Conservation (phyloP, 495 filamentous ascomycete species). For the Penicillium taxi region DNA sequence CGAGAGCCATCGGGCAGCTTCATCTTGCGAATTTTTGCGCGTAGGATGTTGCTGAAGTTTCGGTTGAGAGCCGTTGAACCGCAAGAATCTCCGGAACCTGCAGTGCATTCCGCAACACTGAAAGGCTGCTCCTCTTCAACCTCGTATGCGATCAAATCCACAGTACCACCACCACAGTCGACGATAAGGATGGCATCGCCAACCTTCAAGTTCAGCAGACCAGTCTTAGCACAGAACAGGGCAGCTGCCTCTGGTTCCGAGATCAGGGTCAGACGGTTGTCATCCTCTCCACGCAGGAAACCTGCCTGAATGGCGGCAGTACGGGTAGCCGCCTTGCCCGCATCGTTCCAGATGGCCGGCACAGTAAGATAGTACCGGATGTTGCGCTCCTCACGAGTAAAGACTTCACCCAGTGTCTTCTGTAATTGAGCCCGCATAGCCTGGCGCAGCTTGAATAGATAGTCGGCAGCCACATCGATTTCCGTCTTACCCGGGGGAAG, state of each 20-base stretch:
- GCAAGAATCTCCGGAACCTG: slow-evolving; percentile 71
- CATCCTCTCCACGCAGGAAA: slow-evolving; percentile 68
- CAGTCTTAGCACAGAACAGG: slow-evolving; percentile 73
- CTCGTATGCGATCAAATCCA: slow-evolving; percentile 75
- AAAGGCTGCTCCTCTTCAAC: slow-evolving; percentile 73
- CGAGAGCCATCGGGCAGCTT: slow-evolving; percentile 72
- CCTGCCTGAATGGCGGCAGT: slow-evolving; percentile 71
- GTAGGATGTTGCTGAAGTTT: slow-evolving; percentile 72
- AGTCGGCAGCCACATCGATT: slow-evolving; percentile 73
- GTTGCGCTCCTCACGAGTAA: slow-evolving; percentile 70
- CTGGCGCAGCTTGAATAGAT: slow-evolving; percentile 70
- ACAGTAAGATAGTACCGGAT: slow-evolving; percentile 72
- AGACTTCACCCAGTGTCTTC: slow-evolving; percentile 69
- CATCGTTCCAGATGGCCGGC: slow-evolving; percentile 76
- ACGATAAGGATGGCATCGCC: slow-evolving; percentile 72
- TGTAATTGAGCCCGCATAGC: slow-evolving; percentile 69
- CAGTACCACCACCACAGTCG: slow-evolving; percentile 73
- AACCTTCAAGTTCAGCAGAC: slow-evolving; percentile 65
- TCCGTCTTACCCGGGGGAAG: slow-evolving; percentile 72
- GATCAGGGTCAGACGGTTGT: slow-evolving; percentile 65
- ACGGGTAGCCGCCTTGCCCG: slow-evolving; percentile 69
- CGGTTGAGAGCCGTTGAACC: slow-evolving; percentile 73
- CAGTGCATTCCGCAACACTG: slow-evolving; percentile 69
- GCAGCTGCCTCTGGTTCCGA: slow-evolving; percentile 73
- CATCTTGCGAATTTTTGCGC: slow-evolving; percentile 78